Evolutionary conservation across 345 rosid species (phyloP), one percentile per base, ranked within the genome.

Genomic region (Heritiera littoralis): DNA sequence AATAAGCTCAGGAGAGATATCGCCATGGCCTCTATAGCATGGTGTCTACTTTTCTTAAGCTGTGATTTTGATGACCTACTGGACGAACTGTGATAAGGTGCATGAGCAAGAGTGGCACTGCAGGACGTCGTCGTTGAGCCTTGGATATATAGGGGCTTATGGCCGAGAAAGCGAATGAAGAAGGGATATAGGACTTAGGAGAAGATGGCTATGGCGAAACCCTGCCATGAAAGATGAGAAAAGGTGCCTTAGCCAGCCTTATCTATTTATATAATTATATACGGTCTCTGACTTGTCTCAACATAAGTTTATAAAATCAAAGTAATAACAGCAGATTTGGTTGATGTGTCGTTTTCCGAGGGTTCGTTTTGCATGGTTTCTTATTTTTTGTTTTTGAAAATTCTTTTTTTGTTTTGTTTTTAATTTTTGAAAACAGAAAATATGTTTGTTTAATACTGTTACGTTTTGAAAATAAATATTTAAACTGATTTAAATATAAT

Each of bases 1-100:
- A 77, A 82, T 72, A 89, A 90, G 94, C 94, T 90, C 94, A 88
- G 90, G 92, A 90, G 94, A 87, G 90, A 90, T 86, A 86, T 20
- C 76, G 84, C 89, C 92, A 28, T 0, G 51, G 3, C n/a, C 8
- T 81, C 77, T 84, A 82, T 67, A 77, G 5, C 78, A 43, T 4
- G 9, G 43, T 20, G 12, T 48, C 69, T 14, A 12, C 45, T 12
- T 75, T 30, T 73, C 15, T 48, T 43, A 17, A 49, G 8, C 49
- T 18, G 61, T 11, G 18, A 40, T 15, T 46, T 13, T 48, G 75
- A 77, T 56, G 67, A 77, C 38, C 70, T 43, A 52, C 52, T 4
- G 60, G 9, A 52, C 14, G 28, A 51, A 52, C 28, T 17, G 5
- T 8, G 75, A 51, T 72, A 15, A 52, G 45, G 46, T 72, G 30